Percentiles rank a stretch among this genome's conserved stretches.
These are phyloP conservation scores for Daldinia sp. DNA, from an alignment of 2,329 filamentous ascomycete genomes.

Conservation along the genomic window DNA sequence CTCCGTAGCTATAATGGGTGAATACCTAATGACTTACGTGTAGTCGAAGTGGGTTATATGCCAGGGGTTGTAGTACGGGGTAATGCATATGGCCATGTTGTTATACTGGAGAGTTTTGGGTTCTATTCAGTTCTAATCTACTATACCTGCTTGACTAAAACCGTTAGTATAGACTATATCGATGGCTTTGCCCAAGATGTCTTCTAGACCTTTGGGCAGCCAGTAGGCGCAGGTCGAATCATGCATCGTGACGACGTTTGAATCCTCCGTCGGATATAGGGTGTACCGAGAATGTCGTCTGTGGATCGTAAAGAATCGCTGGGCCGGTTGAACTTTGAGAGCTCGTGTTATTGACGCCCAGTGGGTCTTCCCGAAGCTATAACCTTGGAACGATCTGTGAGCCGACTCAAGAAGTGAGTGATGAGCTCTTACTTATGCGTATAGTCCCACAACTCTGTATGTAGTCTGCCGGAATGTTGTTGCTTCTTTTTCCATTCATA, in stretches of 20 bases:
- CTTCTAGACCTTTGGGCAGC: not conserved
- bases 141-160: slow-evolving; percentile 4
- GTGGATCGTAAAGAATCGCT: slow-evolving; percentile 15
- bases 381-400: slow-evolving; percentile 14
- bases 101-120: slow-evolving; percentile 6
- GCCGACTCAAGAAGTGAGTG: slow-evolving; percentile 11
- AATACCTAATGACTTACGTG: slow-evolving; percentile 15
- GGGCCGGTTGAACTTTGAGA: slow-evolving; percentile 19
- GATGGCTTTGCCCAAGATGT: slow-evolving; percentile 2
- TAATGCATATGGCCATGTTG: slow-evolving; percentile 23
- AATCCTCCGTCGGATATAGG: slow-evolving; percentile 1
- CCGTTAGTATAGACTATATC: slow-evolving; percentile 4
- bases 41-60: slow-evolving; percentile 11
- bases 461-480: slow-evolving; percentile 10
- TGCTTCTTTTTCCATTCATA: slow-evolving; percentile 15
- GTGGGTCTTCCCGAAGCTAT: slow-evolving; percentile 27
- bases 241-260: slow-evolving; percentile 22
- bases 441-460: slow-evolving; percentile 9
- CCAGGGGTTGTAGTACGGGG: slow-evolving; percentile 26
- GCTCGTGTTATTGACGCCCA: slow-evolving; percentile 26
- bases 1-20: slow-evolving; percentile 10
- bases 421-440: slow-evolving; percentile 22
- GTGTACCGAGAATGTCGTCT: slow-evolving; percentile 8
- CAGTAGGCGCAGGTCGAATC: not conserved
- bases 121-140: not conserved